Conservation (phyloP, 305 asterid genomes). For the Nicotiana rustica region DNA sequence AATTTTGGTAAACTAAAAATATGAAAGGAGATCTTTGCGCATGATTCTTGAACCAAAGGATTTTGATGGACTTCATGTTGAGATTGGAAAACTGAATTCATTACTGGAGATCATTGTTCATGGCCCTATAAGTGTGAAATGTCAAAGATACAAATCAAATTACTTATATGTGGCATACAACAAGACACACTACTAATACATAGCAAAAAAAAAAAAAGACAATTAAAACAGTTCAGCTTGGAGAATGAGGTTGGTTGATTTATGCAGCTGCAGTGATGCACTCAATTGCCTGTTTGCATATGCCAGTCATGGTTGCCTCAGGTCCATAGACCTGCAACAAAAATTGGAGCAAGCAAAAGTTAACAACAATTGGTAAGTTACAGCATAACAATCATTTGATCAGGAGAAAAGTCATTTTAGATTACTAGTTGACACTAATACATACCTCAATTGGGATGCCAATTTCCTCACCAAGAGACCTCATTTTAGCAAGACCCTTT, state of each 20-base stretch:
- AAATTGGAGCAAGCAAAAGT: not conserved
- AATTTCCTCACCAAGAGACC: slow-evolving; percentile 82
- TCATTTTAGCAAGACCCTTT: slow-evolving; percentile 85
- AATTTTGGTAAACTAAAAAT: no score
- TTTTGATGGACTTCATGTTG: slow-evolving; percentile 20
- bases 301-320: slow-evolving; percentile 98
- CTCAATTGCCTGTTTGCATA: slow-evolving; percentile 97
- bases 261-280: slow-evolving; percentile 91
- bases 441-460: slow-evolving; percentile 91
- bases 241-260: slow-evolving; percentile 32
- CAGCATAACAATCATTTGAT: no score
- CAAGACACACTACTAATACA: slow-evolving; percentile 22
- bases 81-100: not conserved
- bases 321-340: slow-evolving; percentile 82
- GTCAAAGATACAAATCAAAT: slow-evolving; percentile 39
- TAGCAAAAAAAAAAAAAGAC: slow-evolving; percentile 8
- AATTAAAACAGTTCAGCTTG: slow-evolving; percentile 6
- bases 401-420: no score
- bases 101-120: slow-evolving; percentile 9
- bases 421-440: not conserved
- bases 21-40: no score
- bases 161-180: slow-evolving; percentile 34
- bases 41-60: not conserved
- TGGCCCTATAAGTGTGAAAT: slow-evolving; percentile 33
- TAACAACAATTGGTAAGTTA: no score